Percentiles rank a stretch among this genome's conserved stretches.
phyloP scores from a whole-genome alignment of 305 asterid genomes.

The Solanum hybrid region DNA sequence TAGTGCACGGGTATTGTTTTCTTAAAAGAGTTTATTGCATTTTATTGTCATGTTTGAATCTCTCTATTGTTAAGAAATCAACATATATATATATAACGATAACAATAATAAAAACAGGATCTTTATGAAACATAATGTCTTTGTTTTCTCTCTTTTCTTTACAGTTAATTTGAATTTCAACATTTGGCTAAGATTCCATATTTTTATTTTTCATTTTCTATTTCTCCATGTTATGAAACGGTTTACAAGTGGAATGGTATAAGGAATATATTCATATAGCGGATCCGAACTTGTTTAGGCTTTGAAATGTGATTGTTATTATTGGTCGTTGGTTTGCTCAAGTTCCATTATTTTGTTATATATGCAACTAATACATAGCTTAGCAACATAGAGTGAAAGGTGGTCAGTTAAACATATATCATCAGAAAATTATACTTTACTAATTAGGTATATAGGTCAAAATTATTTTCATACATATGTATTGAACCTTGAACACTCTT shows the following conservation, averaged over 20 bases:
- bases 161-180: background rate
- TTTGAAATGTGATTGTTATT: background rate
- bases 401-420: background rate
- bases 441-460: background rate
- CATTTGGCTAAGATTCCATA: background rate
- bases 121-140: background rate
- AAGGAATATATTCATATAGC: background rate
- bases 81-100: background rate
- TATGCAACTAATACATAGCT: background rate
- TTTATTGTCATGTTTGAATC: background rate
- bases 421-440: background rate
- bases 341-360: conserved; percentile 11
- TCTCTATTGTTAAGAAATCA: background rate
- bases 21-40: background rate
- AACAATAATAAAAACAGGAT: background rate
- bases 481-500: background rate
- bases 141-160: background rate
- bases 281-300: background rate
- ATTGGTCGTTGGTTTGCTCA: background rate
- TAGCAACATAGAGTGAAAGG: background rate
- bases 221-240: background rate
- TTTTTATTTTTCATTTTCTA: background rate
- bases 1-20: background rate
- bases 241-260: background rate
- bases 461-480: background rate